Base-by-base conservation (phyloP, 2,329 filamentous ascomycete species). In the Hypocreales sp. region DNA sequence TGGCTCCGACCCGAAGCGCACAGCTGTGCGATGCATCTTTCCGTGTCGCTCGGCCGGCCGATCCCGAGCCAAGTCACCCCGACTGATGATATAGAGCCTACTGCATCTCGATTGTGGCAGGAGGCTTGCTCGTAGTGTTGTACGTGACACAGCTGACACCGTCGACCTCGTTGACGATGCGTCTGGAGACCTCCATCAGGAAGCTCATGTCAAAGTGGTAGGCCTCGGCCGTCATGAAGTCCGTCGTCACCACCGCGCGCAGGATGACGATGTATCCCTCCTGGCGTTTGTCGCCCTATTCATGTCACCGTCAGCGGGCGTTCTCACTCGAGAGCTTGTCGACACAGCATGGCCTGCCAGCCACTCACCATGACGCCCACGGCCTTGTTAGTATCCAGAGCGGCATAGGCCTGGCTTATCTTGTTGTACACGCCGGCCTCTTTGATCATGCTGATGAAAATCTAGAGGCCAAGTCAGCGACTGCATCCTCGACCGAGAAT, bases 391-490 rank as follows among this genome's bases (percentile, higher is more conserved):
- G 40, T 35, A 18, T 42, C 38, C 11, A 45, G 28, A 8, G 28
- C 42, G 12, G 40, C 44, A 18, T 40, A 46, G 22, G 42, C 44
- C 35, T 46, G 42, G n/a, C 35, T 31, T 15, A 47, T 35, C 41
- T 86, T 51, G 31, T 78, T 53, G 48, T 87, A 87, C 14, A 84
- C 51, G 8, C 79, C 79, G 0, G 76, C 76, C 30, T 69, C 67
- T 41, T 60, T 63, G 54, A 87, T 86, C 64, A 76, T 73, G 35
- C 65, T 63, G 39, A 86, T 83, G 55, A 80, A 86, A 44, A 87
- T 86, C n/a, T n/a, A 8, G n/a, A 22, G 14, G 21, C 4, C 4
- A 7, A n/a, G 21, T 22, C 5, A 22, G 12, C 12, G 12, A 3
- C 5, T 9, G n/a, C 21, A 14, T 22, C 6, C 12, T 7, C 9